These are phyloP conservation scores for Scortechinia acanthostroma DNA, from an alignment of 2,329 filamentous ascomycete genomes.

Conservation along the genomic window DNA sequence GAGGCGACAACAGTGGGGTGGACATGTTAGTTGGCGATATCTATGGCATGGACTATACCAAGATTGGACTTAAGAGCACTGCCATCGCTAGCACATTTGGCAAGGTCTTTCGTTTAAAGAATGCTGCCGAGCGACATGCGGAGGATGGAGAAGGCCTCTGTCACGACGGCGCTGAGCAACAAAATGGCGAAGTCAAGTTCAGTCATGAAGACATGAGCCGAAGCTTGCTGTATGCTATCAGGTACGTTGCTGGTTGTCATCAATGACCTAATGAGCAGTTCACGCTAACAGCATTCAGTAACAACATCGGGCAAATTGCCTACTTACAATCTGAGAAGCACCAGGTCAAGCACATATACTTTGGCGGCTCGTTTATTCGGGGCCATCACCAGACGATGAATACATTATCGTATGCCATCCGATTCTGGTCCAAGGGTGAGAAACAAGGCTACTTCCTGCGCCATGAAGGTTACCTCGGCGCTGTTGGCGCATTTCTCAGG, in stretches of 20 bases:
- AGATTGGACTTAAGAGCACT: conserved; percentile 90
- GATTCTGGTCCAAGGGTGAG: conserved; percentile 89
- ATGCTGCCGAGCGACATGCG: conserved; percentile 70
- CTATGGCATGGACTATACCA: conserved; percentile 89
- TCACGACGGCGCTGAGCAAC: conserved; percentile 30
- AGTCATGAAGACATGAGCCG: conserved; percentile 2
- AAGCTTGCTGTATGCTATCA: neutral
- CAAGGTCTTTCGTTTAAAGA: conserved; percentile 91
- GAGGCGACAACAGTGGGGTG: conserved; percentile 84
- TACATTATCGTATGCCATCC: conserved; percentile 90
- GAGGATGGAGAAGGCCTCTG: conserved; percentile 61
- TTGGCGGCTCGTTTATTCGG: conserved; percentile 92
- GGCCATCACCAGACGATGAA: conserved; percentile 97
- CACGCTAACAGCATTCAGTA: conserved; percentile 87
- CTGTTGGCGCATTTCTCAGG: conserved; percentile 90
- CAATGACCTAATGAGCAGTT: conserved; percentile 69
- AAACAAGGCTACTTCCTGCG: conserved; percentile 94
- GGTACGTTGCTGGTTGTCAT: conserved; percentile 11
- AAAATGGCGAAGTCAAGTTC: neutral
- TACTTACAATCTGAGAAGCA: conserved; percentile 97
- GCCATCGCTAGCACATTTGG: conserved; percentile 95
- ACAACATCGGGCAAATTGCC: conserved; percentile 96
- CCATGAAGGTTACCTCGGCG: conserved; percentile 90
- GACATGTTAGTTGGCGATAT: conserved; percentile 98
- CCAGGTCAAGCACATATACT: conserved; percentile 85